Base-by-base conservation (phyloP, 768 basidiomycete genomes). In the Flagelloscypha sp. region DNA sequence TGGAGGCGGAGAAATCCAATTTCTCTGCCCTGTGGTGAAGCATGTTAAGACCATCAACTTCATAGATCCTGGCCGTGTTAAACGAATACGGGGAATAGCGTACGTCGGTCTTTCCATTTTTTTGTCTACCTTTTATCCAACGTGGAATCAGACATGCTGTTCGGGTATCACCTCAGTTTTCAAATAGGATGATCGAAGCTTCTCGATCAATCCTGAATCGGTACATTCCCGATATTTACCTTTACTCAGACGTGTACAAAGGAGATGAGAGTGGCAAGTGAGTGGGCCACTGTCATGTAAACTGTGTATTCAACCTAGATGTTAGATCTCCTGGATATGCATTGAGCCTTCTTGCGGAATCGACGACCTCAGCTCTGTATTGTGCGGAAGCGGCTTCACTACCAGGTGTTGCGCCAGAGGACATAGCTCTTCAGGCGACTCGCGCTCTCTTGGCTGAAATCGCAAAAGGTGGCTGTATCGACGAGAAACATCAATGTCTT, bases 221-320 rank as follows among this genome's bases (percentile, higher is more conserved):
- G 4, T 95, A 86, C 56, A 95, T 98, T 40, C 94, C 95, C 24
- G 95, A 99, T 54, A 92, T 97, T 19, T 97, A 98, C 59, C 76
- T 99, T 24, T 94, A 97, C 56, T 94, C 95, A 3, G 95, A 99
- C 45, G 92, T 97, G 16, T 98, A 95, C 62, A 94, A 95, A 55
- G 93, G 93, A 6, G 86, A 88, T 12, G 95, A 98, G 43, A 92
- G 89, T 46, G 94, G 94, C 57, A 97, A 90, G 93, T 93, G 47
- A 43, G 90, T 62, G 0, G 17, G 9, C 24, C 19, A 9, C 23
- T 34, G 6, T 36, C n/a, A 24, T 25, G 23, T 24, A n/a, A 19
- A 22, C 15, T 9, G 30, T 11, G 34, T 33, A 36, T 18, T 33
- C 20, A 12, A 34, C 8, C 12, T 35, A 17, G 24, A 18, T n/a